Percentiles rank a stretch among this genome's conserved stretches.
These are phyloP conservation scores for Dentipellis fragilis DNA, from an alignment of 768 basidiomycete genomes.

Conservation along the genomic window DNA sequence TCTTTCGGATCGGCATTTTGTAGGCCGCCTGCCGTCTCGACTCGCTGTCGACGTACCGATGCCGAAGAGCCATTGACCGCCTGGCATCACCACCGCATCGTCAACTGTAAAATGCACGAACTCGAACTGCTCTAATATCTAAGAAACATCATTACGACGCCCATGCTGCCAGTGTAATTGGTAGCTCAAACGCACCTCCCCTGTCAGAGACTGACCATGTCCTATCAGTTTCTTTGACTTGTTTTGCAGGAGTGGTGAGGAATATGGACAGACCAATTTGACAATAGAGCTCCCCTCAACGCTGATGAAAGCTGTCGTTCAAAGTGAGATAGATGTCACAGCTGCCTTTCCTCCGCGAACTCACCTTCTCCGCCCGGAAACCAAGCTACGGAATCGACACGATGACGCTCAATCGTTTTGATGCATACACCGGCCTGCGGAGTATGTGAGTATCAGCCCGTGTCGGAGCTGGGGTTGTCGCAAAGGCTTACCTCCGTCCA, in stretches of 20 bases:
- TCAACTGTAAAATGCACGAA: slow-evolving; percentile 56
- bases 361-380: slow-evolving; percentile 52
- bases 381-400: slow-evolving; percentile 61
- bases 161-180: background rate
- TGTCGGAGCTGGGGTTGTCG: no score
- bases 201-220: slow-evolving; percentile 39
- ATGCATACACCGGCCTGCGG: slow-evolving; percentile 57
- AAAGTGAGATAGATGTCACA: background rate
- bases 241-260: no score
- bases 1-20: slow-evolving; percentile 61
- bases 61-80: slow-evolving; percentile 50
- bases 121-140: slow-evolving; percentile 48
- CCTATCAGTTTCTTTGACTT: no score
- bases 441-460: background rate
- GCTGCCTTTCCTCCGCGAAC: background rate
- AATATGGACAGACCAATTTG: slow-evolving; percentile 37
- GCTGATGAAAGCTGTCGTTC: slow-evolving; percentile 48
- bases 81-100: slow-evolving; percentile 62
- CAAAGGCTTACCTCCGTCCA: slow-evolving; percentile 52
- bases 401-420: slow-evolving; percentile 49
- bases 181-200: slow-evolving; percentile 32
- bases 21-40: slow-evolving; percentile 51
- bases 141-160: background rate
- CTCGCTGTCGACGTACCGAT: slow-evolving; percentile 62
- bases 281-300: slow-evolving; percentile 55